These are phyloP conservation scores for Grammothele lineata DNA, from an alignment of 768 basidiomycete genomes.

Conservation along the genomic window DNA sequence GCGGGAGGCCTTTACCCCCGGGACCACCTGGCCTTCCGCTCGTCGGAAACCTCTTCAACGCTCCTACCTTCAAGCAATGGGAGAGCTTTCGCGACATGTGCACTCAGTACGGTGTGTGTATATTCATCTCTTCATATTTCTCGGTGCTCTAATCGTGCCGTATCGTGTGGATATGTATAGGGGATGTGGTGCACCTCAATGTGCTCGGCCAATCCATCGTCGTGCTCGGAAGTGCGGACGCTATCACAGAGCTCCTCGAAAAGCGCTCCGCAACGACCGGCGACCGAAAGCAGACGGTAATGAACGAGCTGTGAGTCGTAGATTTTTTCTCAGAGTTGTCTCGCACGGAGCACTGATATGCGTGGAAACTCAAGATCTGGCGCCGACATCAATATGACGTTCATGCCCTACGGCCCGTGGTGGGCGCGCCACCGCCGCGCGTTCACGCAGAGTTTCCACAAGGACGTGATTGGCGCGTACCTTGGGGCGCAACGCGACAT, in stretches of 20 bases:
- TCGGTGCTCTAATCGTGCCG: neutral
- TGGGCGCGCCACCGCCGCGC: slow-evolving; percentile 8
- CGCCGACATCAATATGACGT: neutral
- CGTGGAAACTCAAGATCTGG: neutral
- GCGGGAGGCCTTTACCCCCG: neutral
- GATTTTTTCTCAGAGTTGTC: neutral
- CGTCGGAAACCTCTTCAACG: neutral
- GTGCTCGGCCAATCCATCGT: slow-evolving; percentile 9
- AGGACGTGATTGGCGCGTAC: neutral
- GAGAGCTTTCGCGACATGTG: neutral
- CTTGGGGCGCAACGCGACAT: neutral
- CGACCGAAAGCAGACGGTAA: slow-evolving; percentile 11
- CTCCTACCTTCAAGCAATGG: neutral
- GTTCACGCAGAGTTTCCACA: slow-evolving; percentile 6
- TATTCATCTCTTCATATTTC: neutral
- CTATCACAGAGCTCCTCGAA: slow-evolving; percentile 12
- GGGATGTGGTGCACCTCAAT: slow-evolving; percentile 14
- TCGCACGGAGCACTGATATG: neutral
- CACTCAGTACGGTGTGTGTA: neutral
- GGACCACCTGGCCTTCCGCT: neutral
- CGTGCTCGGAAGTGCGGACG: slow-evolving; percentile 5
- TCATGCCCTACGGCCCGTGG: slow-evolving; percentile 6
- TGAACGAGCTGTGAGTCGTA: slow-evolving; percentile 19
- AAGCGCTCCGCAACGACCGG: slow-evolving; percentile 17
- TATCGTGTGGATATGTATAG: too few relatives aligned